Base-by-base conservation (phyloP, 805 yeast genomes). In the Candida adriatica region DNA sequence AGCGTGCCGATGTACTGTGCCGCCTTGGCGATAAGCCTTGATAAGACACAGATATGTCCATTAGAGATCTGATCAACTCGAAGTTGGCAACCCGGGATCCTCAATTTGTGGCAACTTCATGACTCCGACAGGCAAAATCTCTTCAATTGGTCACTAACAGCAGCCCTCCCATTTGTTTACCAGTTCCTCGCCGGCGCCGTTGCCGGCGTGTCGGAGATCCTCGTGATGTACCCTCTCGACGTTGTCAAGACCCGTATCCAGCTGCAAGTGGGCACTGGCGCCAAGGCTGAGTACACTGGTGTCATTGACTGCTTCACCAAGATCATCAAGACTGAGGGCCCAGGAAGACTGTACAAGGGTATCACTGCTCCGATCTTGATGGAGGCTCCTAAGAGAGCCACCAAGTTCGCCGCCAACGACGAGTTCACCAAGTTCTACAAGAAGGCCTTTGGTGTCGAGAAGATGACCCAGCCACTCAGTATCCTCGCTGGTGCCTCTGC, bases 301-400 rank as follows among this genome's bases (percentile, higher is more conserved):
- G 82, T 94, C 54, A 46, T 87, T 38, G 92, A 85, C 54, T 85
- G 95, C 56, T 59, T 92, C 47, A 61, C 69, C 41, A 87, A 88
- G 61, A 90, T 92, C 47, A 71, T 92, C 48, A 75, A 73, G 49
- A 77, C 74, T 46, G 98, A 92, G 59, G 98, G 98, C 31, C 69
- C 76, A 25, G 61, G 80, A 8, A 70, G 92, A 42, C 70, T 90
- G 37, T 92, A 92, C 63, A 78, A 88, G 55, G 99, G 99, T 45
- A 92, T 92, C 50, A 65, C 83, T 18, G 95, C 98, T 16, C 99
- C 99, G 20, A 85, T 92, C 46, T 68, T 92, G 51, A 92, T 92
- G 98, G 99, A 92, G 61, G 98, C 97, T 10, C 98, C 98, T 43
- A 92, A 92, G 69, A 78, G 99, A 66, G 98, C 98, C 25, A 88